Base-by-base conservation (phyloP, 768 basidiomycete species). In the Lactarius psammicola region DNA sequence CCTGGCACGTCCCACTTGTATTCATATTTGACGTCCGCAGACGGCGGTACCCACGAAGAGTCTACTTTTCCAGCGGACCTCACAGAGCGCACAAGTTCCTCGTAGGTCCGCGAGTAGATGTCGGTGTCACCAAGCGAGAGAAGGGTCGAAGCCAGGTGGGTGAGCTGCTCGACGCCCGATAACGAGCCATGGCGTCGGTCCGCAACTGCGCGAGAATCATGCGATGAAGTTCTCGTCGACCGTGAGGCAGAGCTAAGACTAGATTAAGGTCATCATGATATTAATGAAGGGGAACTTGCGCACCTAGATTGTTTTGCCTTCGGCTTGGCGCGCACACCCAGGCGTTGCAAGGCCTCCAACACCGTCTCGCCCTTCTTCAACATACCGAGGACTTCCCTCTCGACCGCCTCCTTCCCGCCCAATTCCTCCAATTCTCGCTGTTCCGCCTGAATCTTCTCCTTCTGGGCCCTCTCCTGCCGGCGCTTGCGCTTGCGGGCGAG, bases 361-460 rank as follows among this genome's bases (percentile, higher is more conserved):
- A 98, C 89, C 0, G 92, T 92, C 76, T 98, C 97, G 1, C 95
- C 94, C 71, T 90, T 88, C 76, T 90, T 90, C 72, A 98, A 82
- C 76, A 90, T 80, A 10, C 79, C 78, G 2, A 97, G 78, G 2
- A 98, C 80, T 68, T 90, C 80, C 68, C 81, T 79, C 73, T 92
- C 86, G 70, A 91, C 71, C 10, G 82, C 80, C 59, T 77, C 78
- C 74, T 85, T 86, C 31, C 87, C 87, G 11, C 90, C 89, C 36
- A 85, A 83, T 70, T 87, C 80, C 70, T 84, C 80, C 1, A 90
- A 75, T 72, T 94, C 92, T 66, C 80, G 80, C 75, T 92, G 90
- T 75, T 95, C 90, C 2, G 86, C 86, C 70, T 82, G 78, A 65
- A 86, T 80, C 73, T 84, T 86, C 72, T 89, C 85, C 76, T 74